A percentile compares a stretch with the other conserved stretches of the same genome.
phyloP scores from a whole-genome alignment of 345 rosid genomes.

The Eucalyptus polybractea region DNA sequence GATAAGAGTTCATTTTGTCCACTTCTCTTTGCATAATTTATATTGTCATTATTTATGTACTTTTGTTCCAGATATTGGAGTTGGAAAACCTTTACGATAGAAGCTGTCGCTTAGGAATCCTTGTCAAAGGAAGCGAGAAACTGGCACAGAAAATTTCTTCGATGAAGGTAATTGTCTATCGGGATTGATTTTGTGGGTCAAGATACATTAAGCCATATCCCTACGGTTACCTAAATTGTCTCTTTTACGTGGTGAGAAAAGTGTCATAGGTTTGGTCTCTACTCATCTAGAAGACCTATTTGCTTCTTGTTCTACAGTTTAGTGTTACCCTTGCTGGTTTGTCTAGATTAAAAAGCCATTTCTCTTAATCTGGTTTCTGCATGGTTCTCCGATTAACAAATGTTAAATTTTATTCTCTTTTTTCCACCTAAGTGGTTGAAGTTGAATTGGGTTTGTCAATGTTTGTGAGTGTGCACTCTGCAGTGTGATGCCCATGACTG shows the following conservation, averaged over 20 bases:
- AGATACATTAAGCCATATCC: neutral
- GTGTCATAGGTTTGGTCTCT: neutral
- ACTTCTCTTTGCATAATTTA: neutral
- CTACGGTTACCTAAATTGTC: neutral
- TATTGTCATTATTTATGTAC: neutral
- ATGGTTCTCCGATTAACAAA: neutral
- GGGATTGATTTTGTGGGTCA: neutral
- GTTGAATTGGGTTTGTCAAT: neutral
- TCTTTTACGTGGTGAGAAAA: neutral
- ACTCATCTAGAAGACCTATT: neutral
- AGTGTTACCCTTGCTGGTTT: neutral
- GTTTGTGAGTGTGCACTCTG: neutral
- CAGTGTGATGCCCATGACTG: neutral
- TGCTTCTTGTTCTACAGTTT: neutral
- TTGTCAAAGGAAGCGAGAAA: slow-evolving; percentile 31
- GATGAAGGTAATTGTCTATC: slow-evolving; percentile 40
- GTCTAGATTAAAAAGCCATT: neutral
- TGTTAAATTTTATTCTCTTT: neutral
- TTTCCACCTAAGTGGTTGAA: neutral
- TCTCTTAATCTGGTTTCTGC: neutral
- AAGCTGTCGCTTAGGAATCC: slow-evolving; percentile 41
- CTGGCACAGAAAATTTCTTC: slow-evolving; percentile 42
- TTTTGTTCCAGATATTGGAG: slow-evolving; percentile 39
- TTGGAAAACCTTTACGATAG: slow-evolving; percentile 53
- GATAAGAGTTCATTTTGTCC: neutral